A percentile compares a stretch with the other conserved stretches of the same genome.
Evolutionary conservation across 768 basidiomycete species (phyloP).

Genomic region (Lanmaoa rubissima): DNA sequence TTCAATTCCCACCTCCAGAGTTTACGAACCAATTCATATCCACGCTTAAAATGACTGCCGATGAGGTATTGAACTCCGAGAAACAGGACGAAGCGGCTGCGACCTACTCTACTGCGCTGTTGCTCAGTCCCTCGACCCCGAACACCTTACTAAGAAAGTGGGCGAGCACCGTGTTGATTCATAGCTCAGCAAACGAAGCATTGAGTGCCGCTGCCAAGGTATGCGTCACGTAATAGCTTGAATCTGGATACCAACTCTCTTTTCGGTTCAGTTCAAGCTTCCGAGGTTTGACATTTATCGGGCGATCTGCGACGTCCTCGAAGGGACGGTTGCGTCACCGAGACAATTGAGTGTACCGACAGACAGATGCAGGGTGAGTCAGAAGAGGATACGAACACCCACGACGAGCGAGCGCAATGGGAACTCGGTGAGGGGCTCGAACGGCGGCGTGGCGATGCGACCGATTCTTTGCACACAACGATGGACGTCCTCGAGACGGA

Average conservation of each 20-base stretch:
- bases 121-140: background rate
- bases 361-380: background rate
- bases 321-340: background rate
- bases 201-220: slow-evolving; percentile 1
- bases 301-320: slow-evolving; percentile 3
- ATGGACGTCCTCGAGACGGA: no score
- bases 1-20: background rate
- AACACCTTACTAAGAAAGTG: slow-evolving; percentile 6
- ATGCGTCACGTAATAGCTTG: background rate
- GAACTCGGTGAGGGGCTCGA: background rate
- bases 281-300: background rate
- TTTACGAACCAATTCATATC: background rate
- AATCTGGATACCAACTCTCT: background rate
- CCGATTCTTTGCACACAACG: background rate
- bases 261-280: background rate
- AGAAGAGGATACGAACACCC: background rate
- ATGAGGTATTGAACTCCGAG: background rate
- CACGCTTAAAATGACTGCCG: background rate
- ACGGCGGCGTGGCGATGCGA: no score
- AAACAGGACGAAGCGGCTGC: background rate
- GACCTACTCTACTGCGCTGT: slow-evolving; percentile 3
- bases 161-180: background rate
- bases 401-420: background rate
- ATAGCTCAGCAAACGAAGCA: background rate
- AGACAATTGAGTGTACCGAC: background rate